phyloP scores from a whole-genome alignment of 2,329 filamentous ascomycete genomes.

The Akanthomyces dipterigenus region DNA sequence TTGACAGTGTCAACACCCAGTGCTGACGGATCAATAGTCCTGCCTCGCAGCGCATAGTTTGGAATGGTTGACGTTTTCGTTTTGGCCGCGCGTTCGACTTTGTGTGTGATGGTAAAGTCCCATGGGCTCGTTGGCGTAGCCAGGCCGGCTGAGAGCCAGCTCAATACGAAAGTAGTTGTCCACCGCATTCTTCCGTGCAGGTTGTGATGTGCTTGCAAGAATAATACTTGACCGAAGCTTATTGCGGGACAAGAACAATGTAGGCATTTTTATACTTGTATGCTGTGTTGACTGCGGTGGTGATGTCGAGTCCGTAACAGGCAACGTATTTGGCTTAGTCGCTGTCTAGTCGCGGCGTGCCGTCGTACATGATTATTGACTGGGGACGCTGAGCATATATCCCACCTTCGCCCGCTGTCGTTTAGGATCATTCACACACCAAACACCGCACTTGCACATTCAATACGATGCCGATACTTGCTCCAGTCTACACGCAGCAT shows the following conservation, averaged over 20 bases:
- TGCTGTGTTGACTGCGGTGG: too few relatives aligned
- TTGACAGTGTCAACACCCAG: slow-evolving; percentile 90
- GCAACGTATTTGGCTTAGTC: background rate
- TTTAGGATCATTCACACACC: background rate
- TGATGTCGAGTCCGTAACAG: background rate
- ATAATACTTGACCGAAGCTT: background rate
- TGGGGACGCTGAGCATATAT: background rate
- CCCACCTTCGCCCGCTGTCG: background rate
- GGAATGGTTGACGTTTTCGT: too few relatives aligned
- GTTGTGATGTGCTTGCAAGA: background rate
- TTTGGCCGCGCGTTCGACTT: background rate
- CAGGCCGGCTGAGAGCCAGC: background rate
- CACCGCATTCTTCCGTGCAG: background rate
- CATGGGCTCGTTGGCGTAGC: background rate
- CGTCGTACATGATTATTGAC: background rate
- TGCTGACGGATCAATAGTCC: slow-evolving; percentile 62
- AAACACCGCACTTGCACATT: background rate
- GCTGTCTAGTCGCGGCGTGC: background rate
- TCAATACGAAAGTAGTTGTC: background rate
- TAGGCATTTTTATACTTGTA: background rate
- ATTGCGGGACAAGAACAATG: too few relatives aligned
- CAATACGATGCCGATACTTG: too few relatives aligned
- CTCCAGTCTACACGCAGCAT: too few relatives aligned
- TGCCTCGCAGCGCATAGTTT: background rate
- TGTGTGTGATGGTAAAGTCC: background rate